Percentiles rank a stretch among this genome's conserved stretches.
Evolutionary conservation across 345 rosid genomes (phyloP).

Genomic region (Populus simonii): DNA sequence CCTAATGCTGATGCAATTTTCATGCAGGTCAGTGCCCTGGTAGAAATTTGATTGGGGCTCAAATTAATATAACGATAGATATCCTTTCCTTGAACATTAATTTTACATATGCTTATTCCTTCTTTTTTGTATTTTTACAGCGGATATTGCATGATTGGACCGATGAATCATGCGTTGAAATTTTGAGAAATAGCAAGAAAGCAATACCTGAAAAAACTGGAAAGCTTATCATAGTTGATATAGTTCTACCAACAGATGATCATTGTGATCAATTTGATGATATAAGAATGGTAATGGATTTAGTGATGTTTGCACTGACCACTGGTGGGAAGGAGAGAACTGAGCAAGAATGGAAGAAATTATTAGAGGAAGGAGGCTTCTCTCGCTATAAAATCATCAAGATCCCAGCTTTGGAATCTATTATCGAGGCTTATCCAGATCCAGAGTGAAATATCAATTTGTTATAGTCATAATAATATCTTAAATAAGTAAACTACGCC

Average conservation of each 20-base stretch:
- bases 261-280: constrained; percentile 5
- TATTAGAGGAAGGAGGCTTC: constrained; percentile 34
- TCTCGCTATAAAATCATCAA: constrained; percentile 34
- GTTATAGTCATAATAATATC: too few species aligned
- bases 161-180: too few species aligned
- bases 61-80: too few species aligned
- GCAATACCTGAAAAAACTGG: constrained; percentile 25
- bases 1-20: constrained; percentile 32
- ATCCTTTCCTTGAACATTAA: too few species aligned
- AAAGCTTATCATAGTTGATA: constrained; percentile 27
- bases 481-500: too few species aligned
- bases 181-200: too few species aligned
- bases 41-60: too few species aligned
- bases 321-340: constrained; percentile 33
- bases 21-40: constrained; percentile 25
- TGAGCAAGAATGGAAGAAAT: constrained; percentile 35
- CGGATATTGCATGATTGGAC: too few species aligned
- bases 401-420: constrained; percentile 28
- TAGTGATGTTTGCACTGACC: constrained; percentile 27
- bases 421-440: constrained; percentile 38
- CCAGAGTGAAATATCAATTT: constrained; percentile 7
- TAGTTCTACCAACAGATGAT: constrained; percentile 19
- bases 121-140: too few species aligned
- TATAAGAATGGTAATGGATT: constrained; percentile 22
- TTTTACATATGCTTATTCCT: too few species aligned